phyloP scores from a whole-genome alignment of 768 basidiomycete genomes.

The Termitomyces sp. region DNA sequence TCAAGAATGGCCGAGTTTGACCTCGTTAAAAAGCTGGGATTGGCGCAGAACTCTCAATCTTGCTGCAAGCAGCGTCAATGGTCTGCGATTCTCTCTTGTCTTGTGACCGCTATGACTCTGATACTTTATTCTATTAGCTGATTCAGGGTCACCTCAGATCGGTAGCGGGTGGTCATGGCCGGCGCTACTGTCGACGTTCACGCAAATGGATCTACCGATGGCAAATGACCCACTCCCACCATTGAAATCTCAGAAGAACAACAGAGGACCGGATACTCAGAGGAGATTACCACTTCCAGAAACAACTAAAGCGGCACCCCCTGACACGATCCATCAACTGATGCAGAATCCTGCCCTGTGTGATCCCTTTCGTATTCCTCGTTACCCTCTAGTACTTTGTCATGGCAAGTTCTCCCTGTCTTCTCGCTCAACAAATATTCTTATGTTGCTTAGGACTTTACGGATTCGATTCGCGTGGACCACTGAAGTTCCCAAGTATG shows the following conservation, averaged over 20 bases:
- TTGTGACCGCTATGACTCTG: neutral
- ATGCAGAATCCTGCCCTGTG: conserved; percentile 76
- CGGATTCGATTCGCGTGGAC: conserved; percentile 91
- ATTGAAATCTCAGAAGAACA: conserved; percentile 13
- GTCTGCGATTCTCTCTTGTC: conserved; percentile 1
- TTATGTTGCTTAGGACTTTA: conserved; percentile 64
- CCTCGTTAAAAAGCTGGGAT: conserved; percentile 23
- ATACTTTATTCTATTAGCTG: neutral
- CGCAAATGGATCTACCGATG: conserved; percentile 16
- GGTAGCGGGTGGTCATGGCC: conserved; percentile 27
- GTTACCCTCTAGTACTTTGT: conserved; percentile 92
- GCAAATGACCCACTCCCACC: conserved; percentile 19
- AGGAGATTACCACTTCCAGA: conserved; percentile 16
- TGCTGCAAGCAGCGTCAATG: conserved; percentile 2
- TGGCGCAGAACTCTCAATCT: conserved; percentile 12
- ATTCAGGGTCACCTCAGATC: conserved; percentile 8
- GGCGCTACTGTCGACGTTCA: conserved; percentile 20
- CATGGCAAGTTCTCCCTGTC: conserved; percentile 60
- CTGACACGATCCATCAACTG: conserved; percentile 63
- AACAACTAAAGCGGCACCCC: conserved; percentile 20
- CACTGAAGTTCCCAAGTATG: conserved; percentile 75
- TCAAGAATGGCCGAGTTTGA: conserved; percentile 29
- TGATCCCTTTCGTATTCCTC: conserved; percentile 74
- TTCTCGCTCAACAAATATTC: neutral
- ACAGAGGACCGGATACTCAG: conserved; percentile 8